Evolutionary conservation across 306 rosid genomes (phyloP), one percentile per base, ranked within the genome.

Genomic region (Cercis canadensis): DNA sequence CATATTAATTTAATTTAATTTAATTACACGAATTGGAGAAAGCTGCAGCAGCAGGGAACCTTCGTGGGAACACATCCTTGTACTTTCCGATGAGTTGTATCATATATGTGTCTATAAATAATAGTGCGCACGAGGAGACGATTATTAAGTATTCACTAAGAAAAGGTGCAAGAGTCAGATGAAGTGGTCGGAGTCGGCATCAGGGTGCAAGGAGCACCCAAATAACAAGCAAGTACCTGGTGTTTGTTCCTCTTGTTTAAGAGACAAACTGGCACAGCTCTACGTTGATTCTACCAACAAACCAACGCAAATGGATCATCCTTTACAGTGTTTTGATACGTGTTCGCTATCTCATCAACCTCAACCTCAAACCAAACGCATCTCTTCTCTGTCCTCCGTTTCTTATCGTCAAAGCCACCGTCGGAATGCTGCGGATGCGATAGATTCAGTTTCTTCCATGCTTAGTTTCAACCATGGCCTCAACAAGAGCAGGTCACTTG

Each of bases 401-500:
- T 24, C 33, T 11, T 13, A 55, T 73, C 69, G 67, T 2, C 65
- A 72, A 1, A 78, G 65, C 21, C 95, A 78, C 47, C 86, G 31
- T 5, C 77, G 96, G 31, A 75, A 83, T 49, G 59, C 39, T 24
- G 85, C 96, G 4, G 76, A 63, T 6, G 73, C 49, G 24, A 41
- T 7, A 43, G 76, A 87, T 59, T 76, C 92, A 8, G 52, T 43
- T 44, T 67, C 92, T 12, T 79, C 81, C n/a, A 18, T 68, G 62
- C 4, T 40, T 11, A 51, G 57, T 16, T 75, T 67, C 56, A 53
- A 61, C 29, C 47, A 78, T 32, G 83, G 65, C 17, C 61, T 88
- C 79, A 80, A 76, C 78, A 91, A 87, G 88, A 92, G 97, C 65
- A 78, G 82, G 14, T 86, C 96, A 7, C 1, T 78, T 10, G 86